Evolutionary conservation across 129 eudicot genomes (phyloP), one percentile per base, ranked within the genome.

Genomic region (Solidago caesia): DNA sequence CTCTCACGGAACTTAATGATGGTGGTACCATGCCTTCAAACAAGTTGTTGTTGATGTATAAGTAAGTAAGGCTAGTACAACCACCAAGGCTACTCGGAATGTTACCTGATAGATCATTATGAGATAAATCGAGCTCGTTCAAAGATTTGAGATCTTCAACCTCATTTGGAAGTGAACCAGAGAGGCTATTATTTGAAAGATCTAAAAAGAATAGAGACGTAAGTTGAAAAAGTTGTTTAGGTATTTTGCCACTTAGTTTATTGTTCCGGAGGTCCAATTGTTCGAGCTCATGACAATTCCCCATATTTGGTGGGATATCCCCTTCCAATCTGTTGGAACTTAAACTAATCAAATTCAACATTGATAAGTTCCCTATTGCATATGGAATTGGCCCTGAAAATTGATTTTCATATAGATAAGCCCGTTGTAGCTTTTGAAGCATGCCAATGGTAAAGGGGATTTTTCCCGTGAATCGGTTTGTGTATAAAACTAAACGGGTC

Each of bases 21-120:
- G 41, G 71, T 14, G 72, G 82, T 51, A 78, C 52, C 48, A 71
- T 52, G 41, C 82, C 77, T 62, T 78, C 67, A 78, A 78, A 78
- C 25, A 43, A 51, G 77, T 78, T 78, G 0, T 58, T 58, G 26
- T 42, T 51, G 41, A 78, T 66, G 44, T 72, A 78, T 44, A 78
- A 78, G 13, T 42, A 62, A 25, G 6, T 4, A 43, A 78, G 76
- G 72, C 82, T 78, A 48, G 57, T 43, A 41, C 82, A 78, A 52
- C 72, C 16, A 41, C 77, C 82, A 21, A 78, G 52, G 66, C 72
- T 78, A 70, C 48, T 52, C 2, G 82, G 82, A 51, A 78, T 71
- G 21, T 78, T 44, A 0, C 82, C 82, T 43, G 72, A 70, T 53
- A 78, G 26, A 25, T 14, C 12, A 51, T 78, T 78, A 41, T 78